A percentile compares a stretch with the other conserved stretches of the same genome.
Evolutionary conservation across 1,139 yeast species (phyloP).

Genomic region (Arxiozyma bovina): DNA sequence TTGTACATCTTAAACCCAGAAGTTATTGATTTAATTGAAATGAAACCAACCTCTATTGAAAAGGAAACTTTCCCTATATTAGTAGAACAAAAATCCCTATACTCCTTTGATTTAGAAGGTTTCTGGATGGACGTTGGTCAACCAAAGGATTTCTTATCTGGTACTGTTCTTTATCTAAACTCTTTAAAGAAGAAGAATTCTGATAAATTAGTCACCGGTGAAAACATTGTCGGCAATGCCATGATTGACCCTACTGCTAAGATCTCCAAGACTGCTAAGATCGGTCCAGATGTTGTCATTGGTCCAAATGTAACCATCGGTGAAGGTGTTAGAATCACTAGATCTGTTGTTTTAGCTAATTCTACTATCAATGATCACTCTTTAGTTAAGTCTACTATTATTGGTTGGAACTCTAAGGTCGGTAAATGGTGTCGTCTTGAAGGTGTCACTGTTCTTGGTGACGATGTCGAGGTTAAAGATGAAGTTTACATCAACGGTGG

Average conservation of each 20-base stretch:
- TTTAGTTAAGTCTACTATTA: slow-evolving; percentile 94
- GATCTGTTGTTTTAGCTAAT: slow-evolving; percentile 87
- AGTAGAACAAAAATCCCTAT: slow-evolving; percentile 80
- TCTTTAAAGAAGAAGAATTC: slow-evolving; percentile 78
- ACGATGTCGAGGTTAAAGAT: slow-evolving; percentile 96
- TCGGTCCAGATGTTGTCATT: slow-evolving; percentile 96
- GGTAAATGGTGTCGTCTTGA: slow-evolving; percentile 99
- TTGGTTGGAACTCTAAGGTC: slow-evolving; percentile 98
- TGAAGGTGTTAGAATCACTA: slow-evolving; percentile 96
- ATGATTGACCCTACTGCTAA: slow-evolving; percentile 91
- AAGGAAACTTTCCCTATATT: slow-evolving; percentile 98
- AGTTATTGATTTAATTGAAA: slow-evolving; percentile 90
- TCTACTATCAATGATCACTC: slow-evolving; percentile 95
- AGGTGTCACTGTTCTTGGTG: slow-evolving; percentile 96
- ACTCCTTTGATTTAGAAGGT: slow-evolving; percentile 96
- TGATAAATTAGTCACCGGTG: slow-evolving; percentile 51
- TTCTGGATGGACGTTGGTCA: slow-evolving; percentile 99
- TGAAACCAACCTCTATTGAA: slow-evolving; percentile 98
- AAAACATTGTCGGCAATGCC: slow-evolving; percentile 86
- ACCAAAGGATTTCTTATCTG: slow-evolving; percentile 98
- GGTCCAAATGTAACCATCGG: slow-evolving; percentile 97
- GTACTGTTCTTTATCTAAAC: slow-evolving; percentile 86
- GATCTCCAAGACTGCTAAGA: slow-evolving; percentile 86
- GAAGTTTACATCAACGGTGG: slow-evolving; percentile 99
- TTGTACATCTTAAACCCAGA: slow-evolving; percentile 93